Evolutionary conservation across 106 monocot genomes (phyloP), one percentile per base, ranked within the genome.

Genomic region (Agapanthus africanus): DNA sequence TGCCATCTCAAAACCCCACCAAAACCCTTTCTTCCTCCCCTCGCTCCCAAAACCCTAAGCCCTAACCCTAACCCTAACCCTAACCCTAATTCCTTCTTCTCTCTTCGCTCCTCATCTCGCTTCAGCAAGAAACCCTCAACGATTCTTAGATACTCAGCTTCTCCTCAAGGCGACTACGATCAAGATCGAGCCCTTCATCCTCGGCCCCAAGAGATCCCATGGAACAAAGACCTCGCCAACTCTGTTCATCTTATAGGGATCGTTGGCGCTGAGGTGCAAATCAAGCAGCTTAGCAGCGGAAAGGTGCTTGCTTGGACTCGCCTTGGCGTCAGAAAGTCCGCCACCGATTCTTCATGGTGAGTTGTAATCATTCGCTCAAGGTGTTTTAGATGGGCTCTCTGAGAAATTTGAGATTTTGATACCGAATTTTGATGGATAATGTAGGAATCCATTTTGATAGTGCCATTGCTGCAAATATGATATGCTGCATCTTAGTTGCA

Each of bases 271-370:
- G 71, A 80, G 22, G 76, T 93, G 46, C 86, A 93, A 66, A 82
- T 90, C 54, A 86, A 84, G 81, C 84, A 83, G 19, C 90, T 89
- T 41, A 74, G 54, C 75, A 93, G 86, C 40, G 86, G 86, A 28
- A 86, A 86, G 79, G 77, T 59, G 68, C 74, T 89, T 59, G 89
- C 86, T 34, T 86, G 93, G 93, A 86, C 88, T 27, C 76, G 88
- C 39, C 73, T 93, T 11, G 93, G 59, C 42, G 76, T 88, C 68
- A 82, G 82, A 75, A 91, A 87, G 68, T 85, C 84, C 19, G 40
- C 85, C 30, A 69, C 80, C 25, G 88, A 91, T 6, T 85, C 88
- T 26, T 79, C 79, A 6, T 92, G 87, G 87, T 92, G 47, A 65
- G 7, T n/a, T 62, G 3, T 2, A 62, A 16, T 62, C 35, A 14